These are phyloP conservation scores for Blepharisma japonicum DNA, from an alignment of 73 alveolate species.

Conservation along the genomic window DNA sequence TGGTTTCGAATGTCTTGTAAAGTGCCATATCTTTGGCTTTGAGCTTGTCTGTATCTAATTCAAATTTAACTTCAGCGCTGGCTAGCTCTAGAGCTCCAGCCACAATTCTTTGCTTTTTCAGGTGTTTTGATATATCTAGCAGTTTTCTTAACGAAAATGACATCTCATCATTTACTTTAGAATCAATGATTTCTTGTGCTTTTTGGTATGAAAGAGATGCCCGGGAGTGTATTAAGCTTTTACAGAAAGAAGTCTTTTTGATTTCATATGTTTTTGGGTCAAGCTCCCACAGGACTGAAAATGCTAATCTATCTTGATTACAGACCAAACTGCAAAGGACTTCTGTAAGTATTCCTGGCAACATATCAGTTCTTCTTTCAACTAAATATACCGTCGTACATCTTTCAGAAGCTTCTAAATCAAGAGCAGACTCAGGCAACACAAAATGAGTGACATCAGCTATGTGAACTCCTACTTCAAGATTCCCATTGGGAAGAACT, in stretches of 20 bases:
- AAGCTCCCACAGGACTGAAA: constrained; percentile 96
- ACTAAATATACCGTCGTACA: constrained; percentile 98
- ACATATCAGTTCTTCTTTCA: constrained; percentile 97
- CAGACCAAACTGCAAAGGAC: constrained; percentile 91
- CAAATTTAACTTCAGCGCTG: constrained; percentile 93
- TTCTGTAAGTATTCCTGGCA: constrained; percentile 95
- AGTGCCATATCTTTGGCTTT: constrained; percentile 89
- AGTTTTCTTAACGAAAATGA: constrained; percentile 62
- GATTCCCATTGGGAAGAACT: constrained; percentile 81
- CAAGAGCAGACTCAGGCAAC: constrained; percentile 86
- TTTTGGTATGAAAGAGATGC: constrained; percentile 74
- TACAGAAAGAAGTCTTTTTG: constrained; percentile 62
- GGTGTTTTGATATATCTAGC: constrained; percentile 65
- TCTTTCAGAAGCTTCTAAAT: constrained; percentile 95
- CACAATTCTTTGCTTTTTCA: constrained; percentile 76
- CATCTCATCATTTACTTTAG: constrained; percentile 61
- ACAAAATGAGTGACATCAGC: constrained; percentile 99
- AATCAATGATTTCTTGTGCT: constrained; percentile 78
- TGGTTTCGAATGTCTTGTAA: constrained; percentile 80
- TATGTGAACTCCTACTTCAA: constrained; percentile 98
- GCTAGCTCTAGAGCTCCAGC: constrained; percentile 95
- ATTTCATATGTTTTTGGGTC: constrained; percentile 72
- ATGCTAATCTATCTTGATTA: constrained; percentile 91
- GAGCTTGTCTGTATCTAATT: constrained; percentile 81
- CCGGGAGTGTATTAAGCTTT: constrained; percentile 74